A percentile compares a stretch with the other conserved stretches of the same genome.
Evolutionary conservation across 257 asterid species (phyloP).

Genomic region (Solanum pinnatisectum): DNA sequence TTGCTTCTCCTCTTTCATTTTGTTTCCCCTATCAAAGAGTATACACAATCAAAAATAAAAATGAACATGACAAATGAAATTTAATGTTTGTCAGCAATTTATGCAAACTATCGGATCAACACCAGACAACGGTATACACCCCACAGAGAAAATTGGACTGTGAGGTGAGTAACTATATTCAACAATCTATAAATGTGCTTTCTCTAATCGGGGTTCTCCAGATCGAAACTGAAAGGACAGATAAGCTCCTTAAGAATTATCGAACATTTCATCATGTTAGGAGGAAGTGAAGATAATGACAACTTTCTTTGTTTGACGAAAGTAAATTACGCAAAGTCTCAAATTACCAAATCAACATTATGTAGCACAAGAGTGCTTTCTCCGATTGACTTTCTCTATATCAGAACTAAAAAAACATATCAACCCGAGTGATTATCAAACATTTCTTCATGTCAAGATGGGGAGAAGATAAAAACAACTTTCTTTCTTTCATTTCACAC

Average conservation of each 20-base stretch:
- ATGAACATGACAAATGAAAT: background rate
- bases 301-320: background rate
- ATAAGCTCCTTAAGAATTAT: background rate
- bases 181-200: background rate
- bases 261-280: background rate
- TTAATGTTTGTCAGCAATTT: background rate
- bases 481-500: background rate
- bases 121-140: background rate
- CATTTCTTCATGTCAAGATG: background rate
- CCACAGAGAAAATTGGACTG: no score
- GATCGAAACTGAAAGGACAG: background rate
- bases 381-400: background rate
- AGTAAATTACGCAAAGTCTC: background rate
- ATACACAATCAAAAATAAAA: background rate
- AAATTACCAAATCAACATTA: background rate
- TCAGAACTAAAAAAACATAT: background rate
- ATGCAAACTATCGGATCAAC: background rate
- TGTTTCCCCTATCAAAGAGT: background rate
- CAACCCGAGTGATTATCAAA: accelerated
- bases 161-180: no score
- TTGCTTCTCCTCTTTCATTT: no score
- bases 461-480: background rate
- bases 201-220: background rate
- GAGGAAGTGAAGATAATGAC: background rate
- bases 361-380: background rate